Base-by-base conservation (phyloP, 345 rosid genomes). In the Gossypium arboreum region DNA sequence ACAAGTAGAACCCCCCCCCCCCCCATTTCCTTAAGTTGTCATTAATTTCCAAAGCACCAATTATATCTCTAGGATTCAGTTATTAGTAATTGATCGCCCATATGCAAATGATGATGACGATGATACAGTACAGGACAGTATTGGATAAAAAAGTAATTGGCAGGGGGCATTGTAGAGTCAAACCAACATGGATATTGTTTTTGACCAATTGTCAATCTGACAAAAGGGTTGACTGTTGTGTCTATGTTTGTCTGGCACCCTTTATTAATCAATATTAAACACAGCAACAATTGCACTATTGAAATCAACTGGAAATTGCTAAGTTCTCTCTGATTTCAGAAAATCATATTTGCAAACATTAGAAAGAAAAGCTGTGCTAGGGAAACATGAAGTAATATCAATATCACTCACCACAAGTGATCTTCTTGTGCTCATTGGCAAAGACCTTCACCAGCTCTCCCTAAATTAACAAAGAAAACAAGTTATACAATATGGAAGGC, bases 371-470 rank as follows among this genome's bases (percentile, higher is more conserved):
- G 51, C 16, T 68, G 51, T 12, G 71, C 52, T 39, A 24, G 9
- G 54, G 64, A 75, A 65, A 56, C 29, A 41, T 12, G 4, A 65
- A 43, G 54, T 48, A 25, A 39, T 60, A 29, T 52, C 6, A n/a
- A 17, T 51, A 69, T 52, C 48, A 80, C 98, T 83, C 76, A 95
- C 99, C 94, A 82, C 93, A 88, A 4, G 84, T 84, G 68, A 95
- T 95, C 90, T 89, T 95, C 79, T 83, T 87, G 83, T 90, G 85
- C 50, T 93, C 99, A 75, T 93, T 93, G 78, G 99, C 98, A 81
- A 93, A 95, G 75, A 95, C 98, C 88, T 73, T 91, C 75, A 93
- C 97, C 79, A 93, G 93, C 86, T 90, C 97, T 83, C 99, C 99
- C 98, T 95, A 82, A 73, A 81, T 73, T 73, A 74, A 81, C 65